Evolutionary conservation across 768 basidiomycete genomes (phyloP), one percentile per base, ranked within the genome.

Genomic region (Rhizopogon vulgaris): DNA sequence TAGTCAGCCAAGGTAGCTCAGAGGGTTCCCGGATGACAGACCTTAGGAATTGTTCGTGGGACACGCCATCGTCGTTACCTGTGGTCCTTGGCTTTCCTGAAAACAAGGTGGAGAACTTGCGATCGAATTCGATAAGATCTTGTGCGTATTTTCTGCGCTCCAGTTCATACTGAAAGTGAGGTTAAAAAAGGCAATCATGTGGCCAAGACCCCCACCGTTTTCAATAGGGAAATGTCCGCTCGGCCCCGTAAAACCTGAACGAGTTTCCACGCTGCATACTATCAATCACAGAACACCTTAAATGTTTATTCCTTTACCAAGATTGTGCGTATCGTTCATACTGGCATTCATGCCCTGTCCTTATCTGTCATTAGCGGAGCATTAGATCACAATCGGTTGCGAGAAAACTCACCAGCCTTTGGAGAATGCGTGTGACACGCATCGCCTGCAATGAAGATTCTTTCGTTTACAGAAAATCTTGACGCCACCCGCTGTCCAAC

Each of bases 311-410:
- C 18, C 17, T 9, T 18, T 39, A 77, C 82, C 77, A n/a, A 89
- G 74, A 58, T 88, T 88, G 57, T 85, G 85, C 14, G 81, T 76
- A 60, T 88, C 87, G 48, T 79, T 82, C 80, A 87, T 87, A 54
- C 82, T 82, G 6, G 84, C 85, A 58, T 86, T 86, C 85, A 85
- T 83, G 12, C 84, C 86, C 62, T 87, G 86, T n/a, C 85, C 82
- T 82, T 27, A 34, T 53, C 4, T 18, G 27, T 1, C 15, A 28
- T 36, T 30, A 50, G 28, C 41, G 25, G 28, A 41, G 27, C 4
- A 7, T 39, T 18, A 39, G 12, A 14, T 12, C 14, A 38, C 28
- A 34, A 41, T 39, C 18, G 11, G 3, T 22, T n/a, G 38, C 6
- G 40, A 18, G 17, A 39, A 2, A 6, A 45, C 69, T 38, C 39